Evolutionary conservation across 2,329 filamentous ascomycete genomes (phyloP), one percentile per base, ranked within the genome.

Genomic region (Truncatella angustata): DNA sequence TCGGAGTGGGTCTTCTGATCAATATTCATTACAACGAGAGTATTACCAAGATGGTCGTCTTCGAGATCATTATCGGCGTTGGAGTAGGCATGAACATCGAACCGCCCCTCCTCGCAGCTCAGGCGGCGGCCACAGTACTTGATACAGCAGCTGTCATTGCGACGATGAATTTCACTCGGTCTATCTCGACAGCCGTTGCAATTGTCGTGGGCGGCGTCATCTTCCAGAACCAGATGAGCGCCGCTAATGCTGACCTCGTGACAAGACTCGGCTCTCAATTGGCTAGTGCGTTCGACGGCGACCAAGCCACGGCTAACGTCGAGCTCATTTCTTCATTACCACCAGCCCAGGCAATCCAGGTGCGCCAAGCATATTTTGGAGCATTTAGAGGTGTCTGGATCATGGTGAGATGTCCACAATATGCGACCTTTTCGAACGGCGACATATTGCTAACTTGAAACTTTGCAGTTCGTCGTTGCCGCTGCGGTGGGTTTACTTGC

Each of bases 31-130:
- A 80, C 6, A 71, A 73, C 3, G 63, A 73, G 20, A 73, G 77
- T 63, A 74, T 76, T 68, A 51, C 63, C 52, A 76, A 74, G 61
- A 67, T 82, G 37, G 59, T 80, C 58, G 53, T 80, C 37, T 87
- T 75, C 60, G 81, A 86, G 65, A 68, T 87, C 44, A 70, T 87
- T 28, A 75, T 73, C 4, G 83, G 83, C n/a, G 61, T 82, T 4
- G 85, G 84, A 21, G 75, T 83, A 5, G 84, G 84, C 0, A 79
- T 82, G 34, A 82, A 84, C 62, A 84, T 86, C 65, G 83, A 86
- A 63, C 69, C 80, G 0, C 84, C 83, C 0, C 71, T 87, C 21
- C 78, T 87, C 34, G 80, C 82, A 0, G 75, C 90, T 4, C 87
- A 90, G 60, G 77, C 81, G 3, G 79, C 78, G 11, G 81, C 88